Base-by-base conservation (phyloP, 2,329 filamentous ascomycete genomes). In the Xylaria sp. region DNA sequence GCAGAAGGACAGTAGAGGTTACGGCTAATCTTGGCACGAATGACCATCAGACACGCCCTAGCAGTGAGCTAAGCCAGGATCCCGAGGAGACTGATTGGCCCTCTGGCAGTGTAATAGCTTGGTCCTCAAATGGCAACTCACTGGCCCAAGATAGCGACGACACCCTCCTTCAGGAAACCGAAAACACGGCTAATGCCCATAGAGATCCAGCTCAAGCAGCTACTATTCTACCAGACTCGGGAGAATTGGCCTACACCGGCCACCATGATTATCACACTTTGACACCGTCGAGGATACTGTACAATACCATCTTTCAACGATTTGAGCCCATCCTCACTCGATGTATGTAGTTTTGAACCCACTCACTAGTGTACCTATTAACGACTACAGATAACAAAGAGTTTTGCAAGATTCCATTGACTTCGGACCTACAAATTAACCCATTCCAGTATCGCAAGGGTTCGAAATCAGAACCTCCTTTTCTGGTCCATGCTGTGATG, bases 331-430 rank as follows among this genome's bases (percentile, higher is more conserved):
- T 52, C 28, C 49, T 52, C 9, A 15, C 20, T 10, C 6, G 23
- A 52, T 52, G 49, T 52, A 52, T 13, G n/a, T 7, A 48, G 8
- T 48, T 10, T 7, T 7, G 8, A 20, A 20, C n/a, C 43, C 7
- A 20, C 20, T 48, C 9, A 9, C n/a, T 20, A n/a, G 18, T 10
- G 8, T 20, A 9, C 8, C 9, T 28, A 23, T 28, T 25, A 28
- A 52, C 12, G 25, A 10, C 28, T 46, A 46, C 5, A 52, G 49
- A 52, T 13, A 28, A 52, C 20, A 3, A 52, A 52, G 49, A 52
- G 49, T 52, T 52, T 28, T 52, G 49, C 25, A 52, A 52, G 49
- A 52, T 52, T 52, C 49, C 49, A 5, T 52, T 52, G 9, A 52
- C 23, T 20, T 52, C 49, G 3, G 49, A 52, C 23, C 49, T 52